Conservation (phyloP, 2,329 filamentous ascomycete genomes). For the Stachybotrys echinatus region DNA sequence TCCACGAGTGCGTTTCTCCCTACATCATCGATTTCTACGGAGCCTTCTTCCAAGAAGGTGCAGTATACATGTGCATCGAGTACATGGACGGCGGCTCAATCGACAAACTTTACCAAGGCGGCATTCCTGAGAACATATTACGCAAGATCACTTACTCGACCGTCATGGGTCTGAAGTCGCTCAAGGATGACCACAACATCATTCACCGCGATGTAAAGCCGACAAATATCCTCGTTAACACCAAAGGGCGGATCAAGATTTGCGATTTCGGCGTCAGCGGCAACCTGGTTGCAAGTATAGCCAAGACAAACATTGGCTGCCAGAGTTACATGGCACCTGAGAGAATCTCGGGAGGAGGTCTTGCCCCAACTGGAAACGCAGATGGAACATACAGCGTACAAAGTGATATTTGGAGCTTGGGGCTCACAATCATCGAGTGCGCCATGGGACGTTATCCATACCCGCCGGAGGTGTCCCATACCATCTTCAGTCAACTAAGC, state of each 20-base stretch:
- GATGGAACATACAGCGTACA: conserved; percentile 95
- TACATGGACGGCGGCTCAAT: conserved; percentile 99
- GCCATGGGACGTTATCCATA: conserved; percentile 94
- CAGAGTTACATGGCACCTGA: conserved; percentile 99
- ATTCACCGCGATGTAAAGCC: conserved; percentile 98
- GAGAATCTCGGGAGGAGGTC: conserved; percentile 81
- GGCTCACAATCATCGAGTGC: conserved; percentile 92
- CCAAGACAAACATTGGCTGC: conserved; percentile 97
- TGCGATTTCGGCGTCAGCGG: conserved; percentile 98
- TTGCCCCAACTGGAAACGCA: conserved; percentile 62
- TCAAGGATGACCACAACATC: conserved; percentile 98
- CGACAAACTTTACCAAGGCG: conserved; percentile 89
- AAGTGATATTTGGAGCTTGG: conserved; percentile 96
- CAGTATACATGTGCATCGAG: conserved; percentile 98
- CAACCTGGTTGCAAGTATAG: conserved; percentile 94
- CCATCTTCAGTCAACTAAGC: conserved; percentile 94
- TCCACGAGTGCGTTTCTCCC: conserved; percentile 90
- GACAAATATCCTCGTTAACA: conserved; percentile 95
- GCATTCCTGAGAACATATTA: conserved; percentile 82
- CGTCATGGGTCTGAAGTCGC: conserved; percentile 80
- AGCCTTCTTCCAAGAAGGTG: conserved; percentile 97
- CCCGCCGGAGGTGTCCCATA: conserved; percentile 93
- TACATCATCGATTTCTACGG: conserved; percentile 99
- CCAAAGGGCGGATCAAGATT: conserved; percentile 87
- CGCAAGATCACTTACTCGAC: conserved; percentile 88